Evolutionary conservation across 2,329 filamentous ascomycete species (phyloP).

Genomic region (Diaporthe sp.): DNA sequence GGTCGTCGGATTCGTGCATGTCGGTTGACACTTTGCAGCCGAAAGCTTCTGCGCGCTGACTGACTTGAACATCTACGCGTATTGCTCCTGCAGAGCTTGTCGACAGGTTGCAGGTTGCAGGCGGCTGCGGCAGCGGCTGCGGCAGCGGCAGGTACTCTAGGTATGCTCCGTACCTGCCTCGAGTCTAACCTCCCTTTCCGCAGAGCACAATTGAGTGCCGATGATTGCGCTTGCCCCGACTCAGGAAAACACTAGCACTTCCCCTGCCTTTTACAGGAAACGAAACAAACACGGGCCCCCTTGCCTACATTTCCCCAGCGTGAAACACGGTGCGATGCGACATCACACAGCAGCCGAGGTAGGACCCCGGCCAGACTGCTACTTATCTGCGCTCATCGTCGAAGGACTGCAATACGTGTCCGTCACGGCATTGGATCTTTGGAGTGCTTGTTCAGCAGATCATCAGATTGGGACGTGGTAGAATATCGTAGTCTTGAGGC

Average conservation of each 20-base stretch:
- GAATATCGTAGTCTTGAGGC: neutral
- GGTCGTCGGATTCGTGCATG: slow-evolving; percentile 4
- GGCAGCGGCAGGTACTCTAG: neutral
- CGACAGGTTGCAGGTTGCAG: neutral
- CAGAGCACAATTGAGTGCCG: neutral
- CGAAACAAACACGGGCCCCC: slow-evolving; percentile 25
- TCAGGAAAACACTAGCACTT: neutral
- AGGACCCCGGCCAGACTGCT: neutral
- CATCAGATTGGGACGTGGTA: neutral
- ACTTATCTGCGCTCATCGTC: neutral
- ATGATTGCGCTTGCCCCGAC: neutral
- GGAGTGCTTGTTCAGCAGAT: neutral
- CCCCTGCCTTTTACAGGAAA: slow-evolving; percentile 18
- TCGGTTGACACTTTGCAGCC: slow-evolving; percentile 3
- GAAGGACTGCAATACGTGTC: neutral
- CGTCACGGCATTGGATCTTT: neutral
- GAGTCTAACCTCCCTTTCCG: neutral
- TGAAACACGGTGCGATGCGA: slow-evolving; percentile 17
- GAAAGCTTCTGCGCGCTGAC: slow-evolving; percentile 6
- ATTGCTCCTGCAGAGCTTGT: neutral
- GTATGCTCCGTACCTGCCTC: no score
- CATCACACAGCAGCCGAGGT: neutral
- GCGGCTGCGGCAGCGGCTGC: no score
- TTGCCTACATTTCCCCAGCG: neutral
- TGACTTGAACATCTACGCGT: no score